These are phyloP conservation scores for Paramyrothecium roridum DNA, from an alignment of 2,329 filamentous ascomycete species.

Conservation along the genomic window DNA sequence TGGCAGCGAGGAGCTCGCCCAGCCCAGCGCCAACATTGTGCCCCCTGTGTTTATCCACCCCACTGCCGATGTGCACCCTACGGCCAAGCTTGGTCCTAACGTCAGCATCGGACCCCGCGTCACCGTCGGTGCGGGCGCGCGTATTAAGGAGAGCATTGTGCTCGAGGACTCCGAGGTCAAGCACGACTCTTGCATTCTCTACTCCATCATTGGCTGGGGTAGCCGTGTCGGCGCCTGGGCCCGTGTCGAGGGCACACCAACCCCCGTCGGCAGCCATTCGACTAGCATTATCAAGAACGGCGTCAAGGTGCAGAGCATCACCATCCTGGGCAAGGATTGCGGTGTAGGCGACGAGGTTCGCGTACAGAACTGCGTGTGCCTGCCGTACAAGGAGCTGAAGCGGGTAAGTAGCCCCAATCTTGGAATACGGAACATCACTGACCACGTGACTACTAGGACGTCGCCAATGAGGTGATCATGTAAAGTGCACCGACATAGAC, in stretches of 20 bases:
- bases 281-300: conserved; percentile 97
- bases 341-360: conserved; percentile 88
- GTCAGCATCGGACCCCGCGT: conserved; percentile 93
- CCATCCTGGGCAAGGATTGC: conserved; percentile 95
- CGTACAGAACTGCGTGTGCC: conserved; percentile 95
- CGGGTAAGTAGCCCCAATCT: conserved; percentile 62
- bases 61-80: conserved; percentile 83
- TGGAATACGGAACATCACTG: conserved; percentile 16
- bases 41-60: conserved; percentile 95
- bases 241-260: conserved; percentile 92
- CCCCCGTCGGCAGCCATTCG: conserved; percentile 79
- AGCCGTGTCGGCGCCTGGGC: conserved; percentile 97
- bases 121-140: conserved; percentile 77
- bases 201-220: conserved; percentile 96
- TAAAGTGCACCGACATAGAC: conserved; percentile 39
- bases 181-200: conserved; percentile 92
- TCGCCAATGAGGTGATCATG: conserved; percentile 89
- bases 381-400: conserved; percentile 98
- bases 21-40: conserved; percentile 82
- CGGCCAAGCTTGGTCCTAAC: conserved; percentile 94
- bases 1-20: conserved; percentile 72
- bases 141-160: conserved; percentile 94
- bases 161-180: conserved; percentile 94
- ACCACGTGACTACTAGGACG: conserved; percentile 57
- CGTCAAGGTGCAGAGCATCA: conserved; percentile 97